phyloP scores from a whole-genome alignment of 192 early-diverging fungal species.

The Martensiomyces pterosporus region DNA sequence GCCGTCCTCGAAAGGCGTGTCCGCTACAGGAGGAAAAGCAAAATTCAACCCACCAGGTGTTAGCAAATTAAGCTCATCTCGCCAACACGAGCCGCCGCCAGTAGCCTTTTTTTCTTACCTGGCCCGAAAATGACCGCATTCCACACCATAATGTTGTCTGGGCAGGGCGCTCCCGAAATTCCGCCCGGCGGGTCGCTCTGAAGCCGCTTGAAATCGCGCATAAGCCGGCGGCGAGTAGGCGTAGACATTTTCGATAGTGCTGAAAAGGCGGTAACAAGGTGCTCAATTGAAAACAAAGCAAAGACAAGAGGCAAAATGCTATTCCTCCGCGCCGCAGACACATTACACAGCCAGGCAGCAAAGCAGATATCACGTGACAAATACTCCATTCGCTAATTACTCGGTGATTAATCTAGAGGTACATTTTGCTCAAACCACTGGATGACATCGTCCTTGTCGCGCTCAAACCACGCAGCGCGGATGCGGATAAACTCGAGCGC shows the following conservation, averaged over 20 bases:
- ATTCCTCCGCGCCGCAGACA: neutral
- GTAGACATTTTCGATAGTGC: slow-evolving; percentile 70
- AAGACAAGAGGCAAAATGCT: neutral
- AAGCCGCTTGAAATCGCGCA: slow-evolving; percentile 97
- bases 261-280: neutral
- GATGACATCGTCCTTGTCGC: slow-evolving; percentile 28
- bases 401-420: no score
- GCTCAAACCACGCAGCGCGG: slow-evolving; percentile 43
- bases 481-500: slow-evolving; percentile 62
- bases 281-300: neutral
- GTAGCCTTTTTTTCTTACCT: slow-evolving; percentile 26
- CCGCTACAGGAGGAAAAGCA: slow-evolving; percentile 49
- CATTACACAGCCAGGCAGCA: no score
- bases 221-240: slow-evolving; percentile 86
- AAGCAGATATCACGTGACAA: no score
- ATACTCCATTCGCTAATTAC: no score
- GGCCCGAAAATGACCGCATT: slow-evolving; percentile 99
- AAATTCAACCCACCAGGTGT: no score
- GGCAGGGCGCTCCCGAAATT: slow-evolving; percentile 84
- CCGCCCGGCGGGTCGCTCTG: slow-evolving; percentile 89
- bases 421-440: slow-evolving; percentile 18
- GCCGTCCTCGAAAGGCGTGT: slow-evolving; percentile 97
- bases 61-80: neutral
- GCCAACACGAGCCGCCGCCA: neutral
- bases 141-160: slow-evolving; percentile 97